Evolutionary conservation across 2,329 filamentous ascomycete genomes (phyloP).

Genomic region (Diaporthe batatas): DNA sequence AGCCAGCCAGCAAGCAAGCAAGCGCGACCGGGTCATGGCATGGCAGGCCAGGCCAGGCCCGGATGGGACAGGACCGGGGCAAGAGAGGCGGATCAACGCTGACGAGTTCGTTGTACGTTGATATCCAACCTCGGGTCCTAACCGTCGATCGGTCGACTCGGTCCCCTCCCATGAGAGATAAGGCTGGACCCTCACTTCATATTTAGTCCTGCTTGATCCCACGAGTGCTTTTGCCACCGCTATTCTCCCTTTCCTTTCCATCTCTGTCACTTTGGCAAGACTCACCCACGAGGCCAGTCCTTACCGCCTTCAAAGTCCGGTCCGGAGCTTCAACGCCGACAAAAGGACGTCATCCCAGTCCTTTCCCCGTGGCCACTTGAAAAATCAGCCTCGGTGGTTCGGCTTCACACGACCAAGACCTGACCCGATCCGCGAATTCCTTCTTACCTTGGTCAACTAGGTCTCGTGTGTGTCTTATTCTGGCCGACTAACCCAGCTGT

Average conservation of each 20-base stretch:
- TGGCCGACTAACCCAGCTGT: background rate
- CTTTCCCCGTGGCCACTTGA: constrained; percentile 19
- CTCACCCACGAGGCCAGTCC: constrained; percentile 9
- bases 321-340: constrained; percentile 26
- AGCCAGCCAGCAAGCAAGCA: background rate
- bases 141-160: constrained; percentile 28
- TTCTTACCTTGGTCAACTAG: background rate
- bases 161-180: constrained; percentile 23
- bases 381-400: constrained; percentile 23
- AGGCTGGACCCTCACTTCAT: constrained; percentile 24
- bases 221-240: background rate
- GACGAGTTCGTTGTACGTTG: constrained; percentile 30
- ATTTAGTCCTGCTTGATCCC: constrained; percentile 28
- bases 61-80: constrained; percentile 14
- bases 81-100: constrained; percentile 17
- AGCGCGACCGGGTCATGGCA: constrained; percentile 13
- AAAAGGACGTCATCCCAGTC: constrained; percentile 32
- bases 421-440: background rate
- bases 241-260: background rate
- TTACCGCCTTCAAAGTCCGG: constrained; percentile 22
- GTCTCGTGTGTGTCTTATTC: constrained; percentile 9
- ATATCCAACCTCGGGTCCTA: constrained; percentile 19
- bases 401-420: constrained; percentile 15
- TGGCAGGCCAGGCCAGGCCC: background rate
- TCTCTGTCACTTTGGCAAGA: constrained; percentile 25